Conservation (phyloP, 2,329 filamentous ascomycete genomes). For the Penicillium fuscoglaucum region DNA sequence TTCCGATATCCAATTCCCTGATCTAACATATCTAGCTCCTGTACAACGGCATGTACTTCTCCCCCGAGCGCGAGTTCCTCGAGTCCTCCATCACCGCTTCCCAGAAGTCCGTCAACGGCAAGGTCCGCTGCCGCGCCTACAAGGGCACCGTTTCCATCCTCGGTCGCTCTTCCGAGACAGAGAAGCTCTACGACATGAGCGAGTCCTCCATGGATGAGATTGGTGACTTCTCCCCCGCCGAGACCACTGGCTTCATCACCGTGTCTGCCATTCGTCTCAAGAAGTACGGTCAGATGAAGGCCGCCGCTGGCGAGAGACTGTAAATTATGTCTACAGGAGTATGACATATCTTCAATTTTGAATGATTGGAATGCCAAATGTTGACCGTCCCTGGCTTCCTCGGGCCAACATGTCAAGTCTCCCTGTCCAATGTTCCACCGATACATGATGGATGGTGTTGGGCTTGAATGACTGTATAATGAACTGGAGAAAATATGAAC, state of each 20-base stretch:
- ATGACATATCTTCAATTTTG: constrained; percentile 6
- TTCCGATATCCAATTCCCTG: neutral
- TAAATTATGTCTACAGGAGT: constrained; percentile 17
- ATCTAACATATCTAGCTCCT: constrained; percentile 21
- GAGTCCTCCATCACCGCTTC: constrained; percentile 46
- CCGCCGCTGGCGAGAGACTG: constrained; percentile 36
- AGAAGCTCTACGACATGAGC: constrained; percentile 68
- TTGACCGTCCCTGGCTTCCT: constrained; percentile 26
- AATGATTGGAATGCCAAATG: constrained; percentile 19
- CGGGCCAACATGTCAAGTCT: constrained; percentile 8
- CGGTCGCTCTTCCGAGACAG: constrained; percentile 59
- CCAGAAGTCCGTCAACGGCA: constrained; percentile 56
- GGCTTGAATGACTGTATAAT: constrained; percentile 30
- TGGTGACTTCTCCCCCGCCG: constrained; percentile 64
- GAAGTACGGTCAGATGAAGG: constrained; percentile 48
- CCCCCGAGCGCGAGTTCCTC: constrained; percentile 69
- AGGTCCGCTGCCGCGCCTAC: constrained; percentile 64
- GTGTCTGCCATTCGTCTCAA: constrained; percentile 39
- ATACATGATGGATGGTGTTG: constrained; percentile 15
- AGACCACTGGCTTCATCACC: constrained; percentile 64
- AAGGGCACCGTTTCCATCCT: constrained; percentile 62
- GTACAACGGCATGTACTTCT: constrained; percentile 56
- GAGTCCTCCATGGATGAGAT: constrained; percentile 71
- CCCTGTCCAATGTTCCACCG: constrained; percentile 10
- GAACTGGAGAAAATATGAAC: constrained; percentile 23